A percentile compares a stretch with the other conserved stretches of the same genome.
These are phyloP conservation scores for Leishmania tarentolae DNA, from an alignment of 208 protist genomes.

Conservation along the genomic window DNA sequence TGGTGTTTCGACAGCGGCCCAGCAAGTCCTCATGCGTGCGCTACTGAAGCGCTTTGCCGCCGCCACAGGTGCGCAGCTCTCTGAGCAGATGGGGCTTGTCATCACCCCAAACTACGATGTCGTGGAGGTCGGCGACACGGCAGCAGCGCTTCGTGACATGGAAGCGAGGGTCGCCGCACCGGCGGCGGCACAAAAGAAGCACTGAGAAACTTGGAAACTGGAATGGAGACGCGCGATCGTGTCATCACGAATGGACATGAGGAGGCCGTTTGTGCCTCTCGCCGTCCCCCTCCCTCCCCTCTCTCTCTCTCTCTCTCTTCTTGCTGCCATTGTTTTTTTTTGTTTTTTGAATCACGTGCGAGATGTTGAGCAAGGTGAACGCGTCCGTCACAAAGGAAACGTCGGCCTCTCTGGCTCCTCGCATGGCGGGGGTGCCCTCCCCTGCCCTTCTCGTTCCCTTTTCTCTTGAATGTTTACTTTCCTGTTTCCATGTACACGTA, in stretches of 20 bases:
- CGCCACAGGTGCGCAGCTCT: conserved; percentile 40
- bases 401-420: neutral
- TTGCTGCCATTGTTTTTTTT: neutral
- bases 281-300: no score
- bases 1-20: conserved; percentile 42
- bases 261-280: neutral
- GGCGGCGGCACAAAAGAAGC: neutral
- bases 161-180: conserved; percentile 15
- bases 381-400: neutral
- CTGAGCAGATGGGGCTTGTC: conserved; percentile 44
- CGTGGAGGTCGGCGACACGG: conserved; percentile 37
- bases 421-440: neutral
- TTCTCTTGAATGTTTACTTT: no score
- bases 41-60: conserved; percentile 44
- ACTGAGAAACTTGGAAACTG: neutral
- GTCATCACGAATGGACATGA: neutral
- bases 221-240: neutral
- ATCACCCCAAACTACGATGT: conserved; percentile 60
- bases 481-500: no score
- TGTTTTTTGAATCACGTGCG: neutral
- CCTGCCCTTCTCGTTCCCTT: no score
- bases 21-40: conserved; percentile 54
- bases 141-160: conserved; percentile 32
- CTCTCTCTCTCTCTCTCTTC: neutral
- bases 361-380: neutral